phyloP scores from a whole-genome alignment of 108 stramenopile species.

The Craspedostauros australis region DNA sequence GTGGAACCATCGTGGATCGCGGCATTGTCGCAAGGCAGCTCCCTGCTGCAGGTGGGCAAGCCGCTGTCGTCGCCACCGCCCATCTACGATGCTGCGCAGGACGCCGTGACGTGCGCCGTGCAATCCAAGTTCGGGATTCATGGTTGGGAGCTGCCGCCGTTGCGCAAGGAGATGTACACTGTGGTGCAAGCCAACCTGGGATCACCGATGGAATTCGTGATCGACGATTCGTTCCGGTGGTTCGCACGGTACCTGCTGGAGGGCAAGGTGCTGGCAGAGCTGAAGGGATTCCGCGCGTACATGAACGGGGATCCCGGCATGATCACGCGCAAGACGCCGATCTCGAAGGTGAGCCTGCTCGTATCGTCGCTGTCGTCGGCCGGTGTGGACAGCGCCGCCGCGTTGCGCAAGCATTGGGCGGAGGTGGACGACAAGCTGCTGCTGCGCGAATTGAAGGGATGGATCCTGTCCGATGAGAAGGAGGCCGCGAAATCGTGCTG shows the following conservation, averaged over 20 bases:
- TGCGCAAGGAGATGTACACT: conserved; percentile 56
- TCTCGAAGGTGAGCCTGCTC: conserved; percentile 53
- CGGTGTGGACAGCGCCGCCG: conserved; percentile 61
- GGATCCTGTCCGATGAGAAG: conserved; percentile 44
- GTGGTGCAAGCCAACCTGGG: conserved; percentile 30
- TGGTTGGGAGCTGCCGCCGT: conserved; percentile 74
- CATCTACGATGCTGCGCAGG: conserved; percentile 55
- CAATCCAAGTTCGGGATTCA: conserved; percentile 67
- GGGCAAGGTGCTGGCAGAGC: conserved; percentile 70
- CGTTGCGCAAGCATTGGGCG: conserved; percentile 73
- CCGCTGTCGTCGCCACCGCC: conserved; percentile 62
- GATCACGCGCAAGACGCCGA: conserved; percentile 59
- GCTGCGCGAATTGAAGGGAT: conserved; percentile 53
- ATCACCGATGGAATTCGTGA: conserved; percentile 35
- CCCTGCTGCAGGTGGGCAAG: conserved; percentile 49
- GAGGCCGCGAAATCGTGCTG: conserved; percentile 55
- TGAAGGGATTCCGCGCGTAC: conserved; percentile 29
- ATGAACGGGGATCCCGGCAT: conserved; percentile 70
- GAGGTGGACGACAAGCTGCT: conserved; percentile 71
- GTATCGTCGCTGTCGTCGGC: conserved; percentile 53
- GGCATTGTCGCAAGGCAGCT: conserved; percentile 57
- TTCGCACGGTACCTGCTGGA: conserved; percentile 79
- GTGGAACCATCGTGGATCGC: conserved; percentile 74
- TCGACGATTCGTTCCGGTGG: conserved; percentile 78
- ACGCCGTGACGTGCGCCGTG: conserved; percentile 71